Conservation (phyloP, 176 grass and related monocot species). For the Carex cristatella region DNA sequence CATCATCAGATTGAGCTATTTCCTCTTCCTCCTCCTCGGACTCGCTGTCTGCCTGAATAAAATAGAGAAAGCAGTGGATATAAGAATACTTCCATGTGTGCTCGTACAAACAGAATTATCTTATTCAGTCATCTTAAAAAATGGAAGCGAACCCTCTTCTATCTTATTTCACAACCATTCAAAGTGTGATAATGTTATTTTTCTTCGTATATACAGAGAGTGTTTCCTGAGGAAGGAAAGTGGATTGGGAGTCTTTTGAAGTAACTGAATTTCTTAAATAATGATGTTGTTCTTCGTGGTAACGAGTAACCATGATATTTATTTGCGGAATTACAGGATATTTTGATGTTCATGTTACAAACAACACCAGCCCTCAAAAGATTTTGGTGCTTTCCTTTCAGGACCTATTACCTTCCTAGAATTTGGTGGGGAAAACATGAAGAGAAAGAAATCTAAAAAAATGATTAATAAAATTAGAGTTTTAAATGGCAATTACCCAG, state of each 20-base stretch:
- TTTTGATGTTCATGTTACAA: background rate
- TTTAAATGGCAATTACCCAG: constrained; percentile 50
- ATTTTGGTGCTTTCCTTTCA: background rate
- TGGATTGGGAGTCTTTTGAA: background rate
- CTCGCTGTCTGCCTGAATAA: constrained; percentile 70
- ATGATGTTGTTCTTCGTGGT: background rate
- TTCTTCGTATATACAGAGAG: too few species aligned
- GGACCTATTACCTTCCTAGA: background rate
- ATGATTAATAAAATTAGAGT: background rate
- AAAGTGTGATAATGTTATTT: background rate
- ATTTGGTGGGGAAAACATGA: background rate
- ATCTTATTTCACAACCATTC: background rate
- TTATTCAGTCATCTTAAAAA: background rate
- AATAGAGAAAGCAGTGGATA: background rate
- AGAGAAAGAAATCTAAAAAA: background rate
- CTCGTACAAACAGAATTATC: background rate
- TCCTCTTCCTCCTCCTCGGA: constrained; percentile 68
- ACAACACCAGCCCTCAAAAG: background rate
- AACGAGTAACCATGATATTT: background rate
- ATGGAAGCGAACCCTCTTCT: background rate
- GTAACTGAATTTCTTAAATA: background rate
- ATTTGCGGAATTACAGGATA: background rate
- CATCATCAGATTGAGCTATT: constrained; percentile 17
- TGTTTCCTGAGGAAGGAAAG: background rate
- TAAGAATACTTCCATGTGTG: background rate